Percentiles rank a stretch among this genome's conserved stretches.
Conservation (phyloP, 306 rosid genomes). For the Echinosophora koreensis region DNA sequence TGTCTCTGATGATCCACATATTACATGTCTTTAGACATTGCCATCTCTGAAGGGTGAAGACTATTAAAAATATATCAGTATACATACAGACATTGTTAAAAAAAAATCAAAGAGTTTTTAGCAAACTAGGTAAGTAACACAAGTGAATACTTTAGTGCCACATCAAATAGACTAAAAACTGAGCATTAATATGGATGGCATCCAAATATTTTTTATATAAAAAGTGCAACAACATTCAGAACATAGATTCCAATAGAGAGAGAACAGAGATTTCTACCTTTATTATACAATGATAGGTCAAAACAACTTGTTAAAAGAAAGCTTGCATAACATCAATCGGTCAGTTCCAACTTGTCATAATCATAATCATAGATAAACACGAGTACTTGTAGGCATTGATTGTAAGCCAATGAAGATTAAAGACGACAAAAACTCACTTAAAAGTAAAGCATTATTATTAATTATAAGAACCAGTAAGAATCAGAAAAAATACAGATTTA, state of each 20-base stretch:
- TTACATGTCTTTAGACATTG: too few species aligned
- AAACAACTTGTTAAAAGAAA: constrained; percentile 1
- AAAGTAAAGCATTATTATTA: neutral
- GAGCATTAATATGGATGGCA: too few species aligned
- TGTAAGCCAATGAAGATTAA: neutral
- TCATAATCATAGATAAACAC: neutral
- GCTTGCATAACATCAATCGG: constrained; percentile 5
- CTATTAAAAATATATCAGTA: too few species aligned
- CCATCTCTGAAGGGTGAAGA: too few species aligned
- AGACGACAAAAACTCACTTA: neutral
- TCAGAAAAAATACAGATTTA: constrained; percentile 16
- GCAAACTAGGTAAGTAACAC: too few species aligned
- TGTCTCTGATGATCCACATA: too few species aligned
- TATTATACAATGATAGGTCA: neutral
- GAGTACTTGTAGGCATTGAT: neutral
- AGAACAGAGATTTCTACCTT: constrained; percentile 12
- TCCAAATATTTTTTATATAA: too few species aligned
- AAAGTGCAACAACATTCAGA: too few species aligned
- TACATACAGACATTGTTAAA: too few species aligned
- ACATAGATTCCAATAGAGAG: neutral
- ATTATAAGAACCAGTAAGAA: constrained; percentile 19
- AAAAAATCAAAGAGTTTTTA: too few species aligned
- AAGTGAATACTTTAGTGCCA: too few species aligned
- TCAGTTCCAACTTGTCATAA: neutral
- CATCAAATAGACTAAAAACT: too few species aligned